These are phyloP conservation scores for Gossypium australe DNA, from an alignment of 345 rosid genomes.

Conservation along the genomic window DNA sequence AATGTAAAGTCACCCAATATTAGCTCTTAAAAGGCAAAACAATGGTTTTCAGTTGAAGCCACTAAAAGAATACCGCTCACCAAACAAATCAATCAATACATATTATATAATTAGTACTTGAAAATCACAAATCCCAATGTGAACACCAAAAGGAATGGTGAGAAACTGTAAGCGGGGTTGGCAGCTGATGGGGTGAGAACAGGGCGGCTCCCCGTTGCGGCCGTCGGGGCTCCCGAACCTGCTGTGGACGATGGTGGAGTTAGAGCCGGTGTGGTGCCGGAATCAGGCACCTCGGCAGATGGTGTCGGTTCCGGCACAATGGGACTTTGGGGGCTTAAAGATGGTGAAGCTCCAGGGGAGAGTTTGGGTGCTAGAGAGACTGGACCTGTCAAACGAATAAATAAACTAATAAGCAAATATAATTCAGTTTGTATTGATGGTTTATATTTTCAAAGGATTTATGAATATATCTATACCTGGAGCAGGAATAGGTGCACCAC, in stretches of 20 bases:
- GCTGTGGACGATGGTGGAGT: constrained; percentile 44
- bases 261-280: constrained; percentile 40
- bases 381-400: constrained; percentile 40
- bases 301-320: constrained; percentile 58
- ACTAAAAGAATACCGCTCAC: background rate
- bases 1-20: too few species aligned
- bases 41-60: background rate
- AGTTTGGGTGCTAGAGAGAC: constrained; percentile 39
- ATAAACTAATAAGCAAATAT: background rate
- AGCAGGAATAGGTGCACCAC: constrained; percentile 60
- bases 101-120: background rate
- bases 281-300: constrained; percentile 50
- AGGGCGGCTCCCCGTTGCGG: constrained; percentile 48
- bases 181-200: constrained; percentile 58
- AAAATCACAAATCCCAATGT: constrained; percentile 38
- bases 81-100: constrained; percentile 1
- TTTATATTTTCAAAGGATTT: background rate
- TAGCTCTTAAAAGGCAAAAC: background rate
- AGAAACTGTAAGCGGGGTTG: constrained; percentile 22
- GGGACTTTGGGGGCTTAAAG: constrained; percentile 43
- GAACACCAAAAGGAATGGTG: constrained; percentile 46
- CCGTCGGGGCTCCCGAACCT: constrained; percentile 32
- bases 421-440: background rate
- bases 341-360: constrained; percentile 48
- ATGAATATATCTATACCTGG: constrained; percentile 41